These are phyloP conservation scores for Corymbia calophylla DNA, from an alignment of 441 rosid species.

Conservation along the genomic window DNA sequence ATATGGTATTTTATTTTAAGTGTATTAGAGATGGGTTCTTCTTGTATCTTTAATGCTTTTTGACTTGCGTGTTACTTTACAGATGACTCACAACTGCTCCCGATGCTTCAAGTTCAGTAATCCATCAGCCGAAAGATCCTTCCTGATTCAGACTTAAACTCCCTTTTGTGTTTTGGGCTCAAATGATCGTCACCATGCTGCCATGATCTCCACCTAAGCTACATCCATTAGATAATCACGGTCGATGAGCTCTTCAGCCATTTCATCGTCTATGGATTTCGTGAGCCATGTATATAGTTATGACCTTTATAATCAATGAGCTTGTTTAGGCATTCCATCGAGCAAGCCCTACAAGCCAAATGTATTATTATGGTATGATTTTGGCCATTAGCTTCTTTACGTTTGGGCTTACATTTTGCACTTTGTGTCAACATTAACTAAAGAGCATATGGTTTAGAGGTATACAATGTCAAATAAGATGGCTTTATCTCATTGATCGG, in stretches of 20 bases:
- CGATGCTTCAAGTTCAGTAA: fast-evolving
- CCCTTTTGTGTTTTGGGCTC: neutral
- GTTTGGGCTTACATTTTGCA: fast-evolving
- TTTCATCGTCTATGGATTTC: neutral
- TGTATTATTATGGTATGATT: neutral
- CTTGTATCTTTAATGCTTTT: neutral
- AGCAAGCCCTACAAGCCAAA: fast-evolving
- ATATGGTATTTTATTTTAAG: neutral
- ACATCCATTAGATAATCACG: neutral
- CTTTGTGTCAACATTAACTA: neutral
- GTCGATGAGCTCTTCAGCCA: neutral
- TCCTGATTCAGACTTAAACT: neutral
- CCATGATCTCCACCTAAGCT: fast-evolving
- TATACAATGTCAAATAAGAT: neutral
- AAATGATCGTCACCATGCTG: neutral
- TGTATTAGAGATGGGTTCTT: neutral
- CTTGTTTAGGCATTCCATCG: fast-evolving
- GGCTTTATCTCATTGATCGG: neutral
- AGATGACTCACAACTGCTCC: neutral
- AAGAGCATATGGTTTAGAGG: fast-evolving
- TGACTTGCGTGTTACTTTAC: neutral
- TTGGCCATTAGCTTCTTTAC: neutral
- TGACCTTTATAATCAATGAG: neutral
- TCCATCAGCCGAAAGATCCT: neutral
- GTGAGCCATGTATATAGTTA: neutral